phyloP scores from a whole-genome alignment of 1,284 basidiomycete species.

The Ceratobasidium theobromae region DNA sequence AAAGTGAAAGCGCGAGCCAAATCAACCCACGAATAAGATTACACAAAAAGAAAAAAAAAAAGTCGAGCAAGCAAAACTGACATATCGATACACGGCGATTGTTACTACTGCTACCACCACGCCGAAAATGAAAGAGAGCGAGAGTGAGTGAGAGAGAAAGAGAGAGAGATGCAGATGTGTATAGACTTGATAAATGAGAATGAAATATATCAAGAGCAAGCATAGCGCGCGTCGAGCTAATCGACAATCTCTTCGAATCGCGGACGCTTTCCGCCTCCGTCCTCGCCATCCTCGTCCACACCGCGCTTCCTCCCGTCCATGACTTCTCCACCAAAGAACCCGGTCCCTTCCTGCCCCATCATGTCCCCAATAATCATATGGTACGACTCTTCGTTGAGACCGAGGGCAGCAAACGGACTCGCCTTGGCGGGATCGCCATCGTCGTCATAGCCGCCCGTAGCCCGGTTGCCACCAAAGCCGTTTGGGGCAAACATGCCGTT shows the following conservation, averaged over 20 bases:
- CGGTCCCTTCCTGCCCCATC: neutral
- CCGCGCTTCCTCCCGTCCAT: slow-evolving; percentile 11
- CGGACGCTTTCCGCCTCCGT: slow-evolving; percentile 17
- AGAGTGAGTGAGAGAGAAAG: slow-evolving; percentile 3
- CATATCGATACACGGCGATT: slow-evolving; percentile 29
- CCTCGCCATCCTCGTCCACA: slow-evolving; percentile 12
- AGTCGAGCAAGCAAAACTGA: neutral
- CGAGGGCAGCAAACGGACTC: slow-evolving; percentile 23
- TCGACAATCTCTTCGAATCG: slow-evolving; percentile 31
- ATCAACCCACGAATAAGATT: slow-evolving; percentile 29
- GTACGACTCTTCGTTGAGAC: slow-evolving; percentile 28
- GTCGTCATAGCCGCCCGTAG: no score
- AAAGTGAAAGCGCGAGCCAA: neutral
- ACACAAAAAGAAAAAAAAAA: neutral
- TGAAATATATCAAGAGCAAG: neutral
- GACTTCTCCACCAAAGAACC: neutral
- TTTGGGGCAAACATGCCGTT: slow-evolving; percentile 10
- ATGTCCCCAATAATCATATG: slow-evolving; percentile 28
- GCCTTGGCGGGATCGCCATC: slow-evolving; percentile 20
- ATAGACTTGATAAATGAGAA: no score
- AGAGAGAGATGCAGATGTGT: neutral
- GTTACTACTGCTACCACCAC: no score
- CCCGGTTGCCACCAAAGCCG: slow-evolving; percentile 3
- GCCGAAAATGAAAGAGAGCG: neutral
- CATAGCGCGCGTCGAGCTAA: neutral